Percentiles rank a stretch among this genome's conserved stretches.
These are phyloP conservation scores for Phalaenopsis hybrid DNA, from an alignment of 116 monocot genomes.

Conservation along the genomic window DNA sequence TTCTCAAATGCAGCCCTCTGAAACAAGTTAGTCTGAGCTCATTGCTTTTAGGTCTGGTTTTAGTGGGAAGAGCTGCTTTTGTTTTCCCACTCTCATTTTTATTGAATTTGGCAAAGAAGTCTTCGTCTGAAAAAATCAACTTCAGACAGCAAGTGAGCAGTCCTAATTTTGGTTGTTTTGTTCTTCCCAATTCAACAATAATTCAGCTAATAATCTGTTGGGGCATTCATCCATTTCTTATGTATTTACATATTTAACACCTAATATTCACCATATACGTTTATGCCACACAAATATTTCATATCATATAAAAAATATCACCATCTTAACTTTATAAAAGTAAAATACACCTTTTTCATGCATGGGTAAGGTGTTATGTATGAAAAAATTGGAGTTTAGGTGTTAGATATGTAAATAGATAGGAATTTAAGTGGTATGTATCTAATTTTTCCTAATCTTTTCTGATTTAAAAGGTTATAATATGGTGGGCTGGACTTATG, in stretches of 20 bases:
- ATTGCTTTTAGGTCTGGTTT: slow-evolving; percentile 49
- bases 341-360: no score
- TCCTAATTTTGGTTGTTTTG: not conserved
- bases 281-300: no score
- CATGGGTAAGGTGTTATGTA: no score
- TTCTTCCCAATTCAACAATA: not conserved
- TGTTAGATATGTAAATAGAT: no score
- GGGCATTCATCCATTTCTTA: not conserved
- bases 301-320: no score
- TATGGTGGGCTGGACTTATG: slow-evolving; percentile 99
- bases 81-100: slow-evolving; percentile 62
- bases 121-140: slow-evolving; percentile 37
- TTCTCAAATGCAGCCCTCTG: slow-evolving; percentile 34
- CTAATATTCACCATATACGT: no score
- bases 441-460: no score
- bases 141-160: slow-evolving; percentile 52
- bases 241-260: no score
- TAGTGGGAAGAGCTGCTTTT: slow-evolving; percentile 70
- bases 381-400: no score
- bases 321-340: no score
- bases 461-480: slow-evolving; percentile 40
- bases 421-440: no score
- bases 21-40: slow-evolving; percentile 50
- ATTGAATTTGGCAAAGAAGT: slow-evolving; percentile 49
- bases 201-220: slow-evolving; percentile 2